A percentile compares a stretch with the other conserved stretches of the same genome.
Evolutionary conservation across 192 early-diverging fungal species (phyloP).

Genomic region (Physocladia obscura): DNA sequence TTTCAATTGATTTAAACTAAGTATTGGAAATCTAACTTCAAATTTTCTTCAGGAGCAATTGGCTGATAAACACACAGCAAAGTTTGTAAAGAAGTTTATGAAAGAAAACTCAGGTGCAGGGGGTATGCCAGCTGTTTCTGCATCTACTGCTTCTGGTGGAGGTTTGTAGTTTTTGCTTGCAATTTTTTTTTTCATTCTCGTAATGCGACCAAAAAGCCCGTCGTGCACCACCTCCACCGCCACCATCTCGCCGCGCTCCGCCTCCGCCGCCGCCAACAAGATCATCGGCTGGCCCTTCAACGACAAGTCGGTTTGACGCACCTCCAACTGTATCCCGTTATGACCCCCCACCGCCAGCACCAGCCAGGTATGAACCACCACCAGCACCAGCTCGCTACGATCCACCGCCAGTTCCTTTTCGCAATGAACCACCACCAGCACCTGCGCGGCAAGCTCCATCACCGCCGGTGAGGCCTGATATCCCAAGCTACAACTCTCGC

Average conservation of each 20-base stretch:
- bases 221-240: conserved; percentile 40
- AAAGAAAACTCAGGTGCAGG: conserved; percentile 38
- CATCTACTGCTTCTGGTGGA: conserved; percentile 8
- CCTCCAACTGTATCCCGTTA: conserved; percentile 26
- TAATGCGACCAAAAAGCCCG: not conserved
- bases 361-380: not conserved
- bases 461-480: conserved; percentile 8
- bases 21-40: not conserved
- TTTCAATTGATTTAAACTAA: conserved; percentile 9
- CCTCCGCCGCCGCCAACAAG: conserved; percentile 27
- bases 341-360: conserved; percentile 18
- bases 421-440: conserved; percentile 14
- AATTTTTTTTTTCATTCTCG: not conserved
- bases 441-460: conserved; percentile 4
- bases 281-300: conserved; percentile 9
- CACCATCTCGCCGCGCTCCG: conserved; percentile 32
- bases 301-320: conserved; percentile 3
- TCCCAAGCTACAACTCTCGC: conserved; percentile 21
- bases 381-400: conserved; percentile 3
- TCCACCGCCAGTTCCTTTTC: conserved; percentile 26
- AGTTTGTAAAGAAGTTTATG: conserved; percentile 54
- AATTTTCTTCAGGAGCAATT: conserved; percentile 38
- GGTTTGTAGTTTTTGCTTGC: not conserved
- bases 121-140: conserved; percentile 20
- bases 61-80: conserved; percentile 42